Conservation (phyloP, 352 stramenopile genomes). For the Phytophthora agathidicida region DNA sequence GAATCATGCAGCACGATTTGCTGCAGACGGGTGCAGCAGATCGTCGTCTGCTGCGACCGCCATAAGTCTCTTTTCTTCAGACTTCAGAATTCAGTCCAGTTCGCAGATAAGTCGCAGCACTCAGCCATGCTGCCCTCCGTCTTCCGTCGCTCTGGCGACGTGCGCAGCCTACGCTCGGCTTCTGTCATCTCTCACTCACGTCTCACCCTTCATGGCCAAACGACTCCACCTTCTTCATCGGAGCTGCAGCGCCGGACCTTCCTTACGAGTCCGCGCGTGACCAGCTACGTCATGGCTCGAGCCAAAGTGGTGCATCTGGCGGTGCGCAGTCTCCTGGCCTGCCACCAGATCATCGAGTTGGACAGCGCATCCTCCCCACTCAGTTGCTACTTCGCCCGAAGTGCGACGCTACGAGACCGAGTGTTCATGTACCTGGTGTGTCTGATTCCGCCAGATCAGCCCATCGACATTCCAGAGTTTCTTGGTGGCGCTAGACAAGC, state of each 20-base stretch:
- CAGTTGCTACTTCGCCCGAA: slow-evolving; percentile 33
- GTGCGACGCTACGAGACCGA: slow-evolving; percentile 37
- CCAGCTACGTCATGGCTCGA: slow-evolving; percentile 35
- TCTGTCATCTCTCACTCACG: not conserved
- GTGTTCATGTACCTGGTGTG: slow-evolving; percentile 56
- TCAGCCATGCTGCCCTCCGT: slow-evolving; percentile 17
- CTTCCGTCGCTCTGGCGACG: slow-evolving; percentile 11
- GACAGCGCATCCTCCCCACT: slow-evolving; percentile 34
- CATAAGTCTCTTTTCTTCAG: slow-evolving; percentile 7
- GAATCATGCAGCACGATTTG: no score
- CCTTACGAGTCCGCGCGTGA: slow-evolving; percentile 28
- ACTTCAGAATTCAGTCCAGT: slow-evolving; percentile 25
- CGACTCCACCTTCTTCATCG: not conserved
- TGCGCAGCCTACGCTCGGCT: not conserved
- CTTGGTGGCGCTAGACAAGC: slow-evolving; percentile 41
- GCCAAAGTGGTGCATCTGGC: slow-evolving; percentile 53
- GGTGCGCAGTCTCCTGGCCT: slow-evolving; percentile 38
- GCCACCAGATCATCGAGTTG: slow-evolving; percentile 45
- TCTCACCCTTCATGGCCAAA: no score
- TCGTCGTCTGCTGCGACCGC: not conserved
- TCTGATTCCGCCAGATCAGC: slow-evolving; percentile 45
- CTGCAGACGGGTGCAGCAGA: slow-evolving; percentile 14
- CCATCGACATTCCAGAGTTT: slow-evolving; percentile 50
- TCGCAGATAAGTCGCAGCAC: slow-evolving; percentile 15
- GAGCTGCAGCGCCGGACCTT: slow-evolving; percentile 11